phyloP scores from a whole-genome alignment of 106 monocot genomes.

The Dendrobium catenatum region DNA sequence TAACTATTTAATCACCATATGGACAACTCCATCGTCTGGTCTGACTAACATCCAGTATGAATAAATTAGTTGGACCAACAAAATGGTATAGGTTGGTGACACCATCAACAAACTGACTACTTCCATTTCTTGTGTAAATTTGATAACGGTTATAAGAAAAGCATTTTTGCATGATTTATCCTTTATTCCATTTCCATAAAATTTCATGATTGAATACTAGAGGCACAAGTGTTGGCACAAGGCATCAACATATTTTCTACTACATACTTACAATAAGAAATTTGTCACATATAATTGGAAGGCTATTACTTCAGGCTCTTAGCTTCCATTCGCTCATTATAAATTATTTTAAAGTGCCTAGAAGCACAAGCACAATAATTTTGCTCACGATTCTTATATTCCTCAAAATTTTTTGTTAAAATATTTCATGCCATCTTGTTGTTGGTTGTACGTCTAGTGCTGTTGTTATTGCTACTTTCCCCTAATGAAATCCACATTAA shows the following conservation, averaged over 20 bases:
- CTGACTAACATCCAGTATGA: too few relatives aligned
- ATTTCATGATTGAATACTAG: background rate
- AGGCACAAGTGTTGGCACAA: background rate
- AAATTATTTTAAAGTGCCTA: background rate
- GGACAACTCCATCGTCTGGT: too few relatives aligned
- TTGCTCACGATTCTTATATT: background rate
- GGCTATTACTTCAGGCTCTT: background rate
- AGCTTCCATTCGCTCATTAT: background rate
- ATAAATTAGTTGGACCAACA: too few relatives aligned
- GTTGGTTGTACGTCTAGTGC: background rate
- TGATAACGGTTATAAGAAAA: background rate
- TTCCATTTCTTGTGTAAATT: too few relatives aligned
- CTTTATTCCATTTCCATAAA: background rate
- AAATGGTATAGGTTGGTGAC: too few relatives aligned
- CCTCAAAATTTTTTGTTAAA: background rate
- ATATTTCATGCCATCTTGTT: background rate
- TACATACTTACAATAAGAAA: background rate
- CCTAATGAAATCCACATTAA: background rate
- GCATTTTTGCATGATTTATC: background rate
- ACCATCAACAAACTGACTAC: too few relatives aligned
- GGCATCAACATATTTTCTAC: background rate
- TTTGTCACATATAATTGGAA: background rate
- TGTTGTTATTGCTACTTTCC: too few relatives aligned
- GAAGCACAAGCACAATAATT: background rate
- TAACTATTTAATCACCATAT: too few relatives aligned